Conservation (phyloP, 179 eudicot species). For the Drosera spatulata region DNA sequence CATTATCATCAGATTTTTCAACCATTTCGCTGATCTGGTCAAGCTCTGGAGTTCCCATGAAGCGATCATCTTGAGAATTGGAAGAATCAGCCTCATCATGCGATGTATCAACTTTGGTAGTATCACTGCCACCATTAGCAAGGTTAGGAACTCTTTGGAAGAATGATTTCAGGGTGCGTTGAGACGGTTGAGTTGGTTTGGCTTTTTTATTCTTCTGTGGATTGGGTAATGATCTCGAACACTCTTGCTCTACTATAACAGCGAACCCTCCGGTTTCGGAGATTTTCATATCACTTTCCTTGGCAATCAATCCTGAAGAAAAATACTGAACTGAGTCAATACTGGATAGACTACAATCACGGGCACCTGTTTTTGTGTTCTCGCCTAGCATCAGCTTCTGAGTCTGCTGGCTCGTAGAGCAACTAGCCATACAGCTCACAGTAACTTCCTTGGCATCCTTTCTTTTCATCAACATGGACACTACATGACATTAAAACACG, state of each 20-base stretch:
- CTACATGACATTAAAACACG: slow-evolving; percentile 28
- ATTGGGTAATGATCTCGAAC: slow-evolving; percentile 11
- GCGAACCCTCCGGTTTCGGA: slow-evolving; percentile 4
- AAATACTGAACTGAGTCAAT: slow-evolving; percentile 9
- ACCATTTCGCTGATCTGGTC: slow-evolving; percentile 7
- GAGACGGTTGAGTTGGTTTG: slow-evolving; percentile 52
- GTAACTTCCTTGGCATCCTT: slow-evolving; percentile 29
- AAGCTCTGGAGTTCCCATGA: slow-evolving; percentile 12
- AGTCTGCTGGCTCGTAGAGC: slow-evolving; percentile 14
- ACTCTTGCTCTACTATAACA: slow-evolving; percentile 5
- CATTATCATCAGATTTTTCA: slow-evolving; percentile 12
- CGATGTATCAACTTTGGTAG: slow-evolving; percentile 15
- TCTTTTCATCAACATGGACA: slow-evolving; percentile 64
- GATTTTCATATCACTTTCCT: slow-evolving; percentile 2
- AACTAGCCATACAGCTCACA: slow-evolving; percentile 16
- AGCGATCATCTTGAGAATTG: slow-evolving; percentile 6
- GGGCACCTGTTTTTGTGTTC: slow-evolving; percentile 11
- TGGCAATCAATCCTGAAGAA: slow-evolving; percentile 4
- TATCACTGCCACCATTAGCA: slow-evolving; percentile 9
- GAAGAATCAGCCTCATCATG: slow-evolving; percentile 21
- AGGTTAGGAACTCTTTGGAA: slow-evolving; percentile 38
- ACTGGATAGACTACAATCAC: slow-evolving; percentile 13
- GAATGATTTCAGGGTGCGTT: slow-evolving; percentile 76
- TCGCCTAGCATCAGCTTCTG: slow-evolving; percentile 9
- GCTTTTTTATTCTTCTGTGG: slow-evolving; percentile 45